Conservation (phyloP, 2,329 filamentous ascomycete species). For the Epichloe festucae region DNA sequence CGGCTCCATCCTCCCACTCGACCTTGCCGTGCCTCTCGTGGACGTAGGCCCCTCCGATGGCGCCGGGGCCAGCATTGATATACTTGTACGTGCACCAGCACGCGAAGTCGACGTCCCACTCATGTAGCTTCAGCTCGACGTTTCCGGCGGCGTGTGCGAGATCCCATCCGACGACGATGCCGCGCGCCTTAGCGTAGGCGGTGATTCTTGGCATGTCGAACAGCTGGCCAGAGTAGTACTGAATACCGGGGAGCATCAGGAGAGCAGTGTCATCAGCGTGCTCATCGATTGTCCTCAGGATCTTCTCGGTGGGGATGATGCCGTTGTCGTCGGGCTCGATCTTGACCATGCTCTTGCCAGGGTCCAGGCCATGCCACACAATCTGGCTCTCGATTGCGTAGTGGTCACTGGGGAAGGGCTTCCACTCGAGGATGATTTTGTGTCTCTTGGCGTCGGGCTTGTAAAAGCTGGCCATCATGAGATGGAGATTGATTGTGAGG, state of each 20-base stretch:
- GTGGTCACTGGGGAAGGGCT: slow-evolving; percentile 79
- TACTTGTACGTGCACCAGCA: slow-evolving; percentile 95
- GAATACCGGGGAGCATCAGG: slow-evolving; percentile 71
- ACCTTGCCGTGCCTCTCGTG: slow-evolving; percentile 60
- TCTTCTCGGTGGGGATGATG: slow-evolving; percentile 57
- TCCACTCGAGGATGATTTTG: slow-evolving; percentile 82
- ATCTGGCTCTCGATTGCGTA: slow-evolving; percentile 80
- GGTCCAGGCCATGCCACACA: slow-evolving; percentile 52
- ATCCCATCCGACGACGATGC: slow-evolving; percentile 73
- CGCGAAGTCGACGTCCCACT: slow-evolving; percentile 86
- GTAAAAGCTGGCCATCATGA: slow-evolving; percentile 79
- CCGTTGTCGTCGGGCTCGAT: slow-evolving; percentile 50
- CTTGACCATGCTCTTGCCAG: slow-evolving; percentile 57
- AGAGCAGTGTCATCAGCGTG: slow-evolving; percentile 63
- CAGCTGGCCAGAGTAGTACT: slow-evolving; percentile 84
- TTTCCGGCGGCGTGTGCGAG: slow-evolving; percentile 80
- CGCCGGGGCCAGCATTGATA: slow-evolving; percentile 72
- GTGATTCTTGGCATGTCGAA: slow-evolving; percentile 78
- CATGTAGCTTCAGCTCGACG: slow-evolving; percentile 64
- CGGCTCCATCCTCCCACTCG: slow-evolving; percentile 23
- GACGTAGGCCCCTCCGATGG: slow-evolving; percentile 73
- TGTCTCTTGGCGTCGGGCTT: slow-evolving; percentile 48
- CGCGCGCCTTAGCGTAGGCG: slow-evolving; percentile 55
- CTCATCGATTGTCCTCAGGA: slow-evolving; percentile 60
- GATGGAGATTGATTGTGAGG: slow-evolving; percentile 67